These are phyloP conservation scores for Clitopilus passeckerianus DNA, from an alignment of 768 basidiomycete genomes.

Conservation along the genomic window DNA sequence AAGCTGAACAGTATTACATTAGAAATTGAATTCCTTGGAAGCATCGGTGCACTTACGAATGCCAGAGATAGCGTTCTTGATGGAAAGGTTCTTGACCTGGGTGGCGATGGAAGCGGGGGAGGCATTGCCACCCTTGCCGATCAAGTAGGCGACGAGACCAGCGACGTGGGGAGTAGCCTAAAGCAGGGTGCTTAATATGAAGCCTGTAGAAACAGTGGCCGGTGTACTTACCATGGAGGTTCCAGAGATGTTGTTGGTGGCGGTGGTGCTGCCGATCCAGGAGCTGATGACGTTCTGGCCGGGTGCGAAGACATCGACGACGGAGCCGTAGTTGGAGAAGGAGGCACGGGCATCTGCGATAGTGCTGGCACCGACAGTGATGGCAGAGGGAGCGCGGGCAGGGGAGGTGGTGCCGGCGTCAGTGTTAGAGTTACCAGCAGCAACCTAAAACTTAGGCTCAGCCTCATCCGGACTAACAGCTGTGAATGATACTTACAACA, in stretches of 20 bases:
- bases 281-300: constrained; percentile 18
- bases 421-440: constrained; percentile 23
- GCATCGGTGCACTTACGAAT: constrained; percentile 19
- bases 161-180: constrained; percentile 35
- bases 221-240: constrained; percentile 20
- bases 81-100: constrained; percentile 18
- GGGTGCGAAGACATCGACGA: constrained; percentile 30
- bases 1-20: constrained; percentile 7
- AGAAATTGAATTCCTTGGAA: background rate
- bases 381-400: constrained; percentile 23
- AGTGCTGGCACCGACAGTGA: constrained; percentile 27
- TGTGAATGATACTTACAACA: constrained; percentile 5
- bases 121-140: constrained; percentile 22
- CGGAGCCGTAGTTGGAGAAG: constrained; percentile 30
- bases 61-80: constrained; percentile 22
- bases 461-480: too few species aligned
- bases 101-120: constrained; percentile 23
- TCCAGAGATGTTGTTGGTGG: constrained; percentile 18
- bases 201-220: background rate
- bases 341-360: constrained; percentile 22
- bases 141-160: constrained; percentile 33
- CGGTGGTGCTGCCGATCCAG: constrained; percentile 17
- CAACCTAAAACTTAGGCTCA: constrained; percentile 1
- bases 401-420: constrained; percentile 25
- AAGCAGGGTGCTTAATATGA: background rate